Base-by-base conservation (phyloP, 495 filamentous ascomycete species). In the Tuber brumale region DNA sequence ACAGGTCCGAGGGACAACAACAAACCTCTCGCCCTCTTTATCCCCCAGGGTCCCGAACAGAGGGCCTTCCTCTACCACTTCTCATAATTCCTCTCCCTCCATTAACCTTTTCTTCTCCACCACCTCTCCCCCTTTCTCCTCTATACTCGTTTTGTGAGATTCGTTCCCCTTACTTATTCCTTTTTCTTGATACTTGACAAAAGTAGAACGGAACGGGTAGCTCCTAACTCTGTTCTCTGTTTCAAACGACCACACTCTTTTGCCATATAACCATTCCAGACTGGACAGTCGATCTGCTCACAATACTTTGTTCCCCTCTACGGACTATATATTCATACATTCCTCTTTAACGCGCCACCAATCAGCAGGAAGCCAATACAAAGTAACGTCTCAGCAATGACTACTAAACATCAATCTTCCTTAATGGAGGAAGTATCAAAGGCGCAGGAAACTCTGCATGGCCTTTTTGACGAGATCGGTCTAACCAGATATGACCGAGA, bases 401-500 rank as follows among this genome's bases (percentile, higher is more conserved):
- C 57, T 27, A 51, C 71, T 27, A 80, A 69, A 74, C 72, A 44
- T 43, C 69, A 80, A 31, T 45, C 45, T 23, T 77, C 79, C 44
- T 74, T 83, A n/a, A 75, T 71, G 31, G 72, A 74, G 42, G 78
- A 81, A 27, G 69, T 83, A 69, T 72, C 71, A 1, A 80, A 77
- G 41, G 74, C 76, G 16, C 70, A 83, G 57, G 76, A 77, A 39
- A 78, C 69, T 21, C 87, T 99, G 70, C 94, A 97, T 85, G 92
- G 91, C 69, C 88, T 97, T 71, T 99, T 96, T 81, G 95, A 98
- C 84, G 95, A 98, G 78, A 97, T 99, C 80, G 95, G 95, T 48
- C 90, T 99, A 69, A 88, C 94, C 27, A 89, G 85, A 81, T 93
- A 96, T 90, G 95, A 97, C 85, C 90, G 96, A 77, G 94, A 97